These are phyloP conservation scores for Aureobasidium sp. DNA, from an alignment of 2,329 filamentous ascomycete genomes.

Conservation along the genomic window DNA sequence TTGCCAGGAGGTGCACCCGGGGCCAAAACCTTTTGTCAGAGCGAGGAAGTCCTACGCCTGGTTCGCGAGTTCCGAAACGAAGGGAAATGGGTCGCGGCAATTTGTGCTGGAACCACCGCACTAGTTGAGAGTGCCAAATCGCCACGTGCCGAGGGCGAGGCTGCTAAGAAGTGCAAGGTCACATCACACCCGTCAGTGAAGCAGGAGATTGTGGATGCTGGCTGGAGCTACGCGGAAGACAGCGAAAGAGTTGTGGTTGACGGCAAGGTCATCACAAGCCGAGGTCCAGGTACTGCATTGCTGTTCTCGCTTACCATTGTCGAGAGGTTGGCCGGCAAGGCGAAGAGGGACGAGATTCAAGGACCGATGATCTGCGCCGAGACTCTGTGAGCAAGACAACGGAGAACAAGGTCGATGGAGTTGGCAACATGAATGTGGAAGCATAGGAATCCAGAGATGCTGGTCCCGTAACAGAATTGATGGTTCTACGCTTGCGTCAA, in stretches of 20 bases:
- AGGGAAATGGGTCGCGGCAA: slow-evolving; percentile 28
- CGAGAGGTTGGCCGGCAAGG: slow-evolving; percentile 29
- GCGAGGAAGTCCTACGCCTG: slow-evolving; percentile 21
- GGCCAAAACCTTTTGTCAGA: slow-evolving; percentile 27
- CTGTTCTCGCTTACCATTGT: slow-evolving; percentile 31
- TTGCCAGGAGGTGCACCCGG: slow-evolving; percentile 31
- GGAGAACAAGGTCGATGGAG: not conserved
- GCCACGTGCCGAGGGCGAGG: slow-evolving; percentile 10
- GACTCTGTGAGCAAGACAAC: slow-evolving; percentile 5
- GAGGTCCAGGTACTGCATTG: slow-evolving; percentile 32
- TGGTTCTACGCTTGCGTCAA: not conserved
- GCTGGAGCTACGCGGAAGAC: slow-evolving; percentile 30
- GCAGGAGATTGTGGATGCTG: slow-evolving; percentile 22
- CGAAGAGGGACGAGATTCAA: slow-evolving; percentile 42
- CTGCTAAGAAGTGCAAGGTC: slow-evolving; percentile 21
- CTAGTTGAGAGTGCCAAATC: slow-evolving; percentile 23
- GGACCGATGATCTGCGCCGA: slow-evolving; percentile 34
- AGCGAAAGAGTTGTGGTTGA: slow-evolving; percentile 28
- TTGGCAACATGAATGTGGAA: not conserved
- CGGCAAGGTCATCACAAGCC: slow-evolving; percentile 26
- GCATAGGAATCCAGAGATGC: not conserved
- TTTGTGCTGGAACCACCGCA: slow-evolving; percentile 32
- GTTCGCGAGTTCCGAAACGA: slow-evolving; percentile 24
- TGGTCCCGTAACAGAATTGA: not conserved
- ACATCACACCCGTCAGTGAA: slow-evolving; percentile 31